phyloP scores from a whole-genome alignment of 495 filamentous ascomycete genomes.

The Penicillium daleae region DNA sequence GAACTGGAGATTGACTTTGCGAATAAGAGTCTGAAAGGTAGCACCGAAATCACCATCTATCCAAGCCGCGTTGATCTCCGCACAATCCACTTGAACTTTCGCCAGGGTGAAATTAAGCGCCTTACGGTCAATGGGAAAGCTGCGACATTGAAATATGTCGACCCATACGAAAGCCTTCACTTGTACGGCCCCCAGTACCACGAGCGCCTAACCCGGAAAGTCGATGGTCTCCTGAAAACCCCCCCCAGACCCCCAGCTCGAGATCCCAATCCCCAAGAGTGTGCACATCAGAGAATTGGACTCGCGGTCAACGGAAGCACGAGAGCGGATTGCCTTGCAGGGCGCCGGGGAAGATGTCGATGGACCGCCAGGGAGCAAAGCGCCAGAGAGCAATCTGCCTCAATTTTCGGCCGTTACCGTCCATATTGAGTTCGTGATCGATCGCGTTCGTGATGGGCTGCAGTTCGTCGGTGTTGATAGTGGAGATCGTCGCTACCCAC shows the following conservation, averaged over 20 bases:
- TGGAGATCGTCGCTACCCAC: constrained; percentile 80
- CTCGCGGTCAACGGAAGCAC: constrained; percentile 56
- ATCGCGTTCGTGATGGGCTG: constrained; percentile 78
- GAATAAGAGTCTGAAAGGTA: constrained; percentile 73
- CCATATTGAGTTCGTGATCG: constrained; percentile 73
- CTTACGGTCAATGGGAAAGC: constrained; percentile 72
- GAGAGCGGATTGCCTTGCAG: constrained; percentile 49
- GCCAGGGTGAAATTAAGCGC: constrained; percentile 75
- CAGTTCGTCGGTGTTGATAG: constrained; percentile 86
- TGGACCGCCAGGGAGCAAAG: constrained; percentile 36
- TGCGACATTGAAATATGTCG: constrained; percentile 62
- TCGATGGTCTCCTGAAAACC: constrained; percentile 64
- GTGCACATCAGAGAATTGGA: constrained; percentile 69
- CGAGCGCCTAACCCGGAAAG: constrained; percentile 66
- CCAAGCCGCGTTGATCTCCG: constrained; percentile 67
- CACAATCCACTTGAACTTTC: constrained; percentile 78
- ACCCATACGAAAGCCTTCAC: constrained; percentile 70
- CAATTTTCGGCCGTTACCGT: constrained; percentile 62
- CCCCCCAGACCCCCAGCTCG: constrained; percentile 61
- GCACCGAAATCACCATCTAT: constrained; percentile 77
- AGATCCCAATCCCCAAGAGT: constrained; percentile 65
- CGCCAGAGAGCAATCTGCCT: constrained; percentile 43
- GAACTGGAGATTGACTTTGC: constrained; percentile 86
- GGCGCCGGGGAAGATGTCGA: constrained; percentile 45
- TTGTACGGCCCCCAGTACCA: constrained; percentile 81